These are phyloP conservation scores for Aspergillus piperis DNA, from an alignment of 2,329 filamentous ascomycete species.

Conservation along the genomic window DNA sequence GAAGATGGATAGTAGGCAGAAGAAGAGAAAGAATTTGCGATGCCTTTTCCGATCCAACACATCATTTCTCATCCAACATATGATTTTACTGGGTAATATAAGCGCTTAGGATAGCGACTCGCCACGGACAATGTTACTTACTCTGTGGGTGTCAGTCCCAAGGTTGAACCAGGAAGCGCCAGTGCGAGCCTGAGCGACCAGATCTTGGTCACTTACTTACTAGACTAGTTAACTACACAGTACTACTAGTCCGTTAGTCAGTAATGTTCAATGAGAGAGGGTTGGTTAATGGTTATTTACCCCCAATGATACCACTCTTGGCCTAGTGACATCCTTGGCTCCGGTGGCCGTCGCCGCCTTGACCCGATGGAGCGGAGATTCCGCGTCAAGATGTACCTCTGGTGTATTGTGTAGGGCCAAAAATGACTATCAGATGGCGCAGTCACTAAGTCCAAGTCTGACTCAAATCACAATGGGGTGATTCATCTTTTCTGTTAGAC, in stretches of 20 bases:
- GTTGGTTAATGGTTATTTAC: not conserved
- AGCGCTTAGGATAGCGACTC: not conserved
- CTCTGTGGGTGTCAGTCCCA: not conserved
- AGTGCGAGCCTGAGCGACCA: not conserved
- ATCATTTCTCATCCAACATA: not conserved
- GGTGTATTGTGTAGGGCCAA: not conserved
- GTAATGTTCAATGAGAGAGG: not conserved
- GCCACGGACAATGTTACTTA: not conserved
- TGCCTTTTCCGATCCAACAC: not conserved
- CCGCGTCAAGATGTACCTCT: not conserved
- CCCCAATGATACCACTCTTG: conserved; percentile 1
- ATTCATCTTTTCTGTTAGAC: not conserved
- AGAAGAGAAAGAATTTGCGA: not conserved
- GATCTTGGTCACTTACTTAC: too few relatives aligned
- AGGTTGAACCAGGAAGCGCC: not conserved
- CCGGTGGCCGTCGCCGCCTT: conserved; percentile 16
- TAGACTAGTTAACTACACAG: too few relatives aligned
- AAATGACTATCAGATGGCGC: not conserved
- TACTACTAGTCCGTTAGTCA: not conserved
- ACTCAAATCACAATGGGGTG: not conserved
- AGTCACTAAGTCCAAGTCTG: not conserved
- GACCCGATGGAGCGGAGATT: conserved; percentile 13
- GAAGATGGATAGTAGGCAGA: not conserved
- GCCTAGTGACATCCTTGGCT: conserved; percentile 15
- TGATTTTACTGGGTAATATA: not conserved